A percentile compares a stretch with the other conserved stretches of the same genome.
Evolutionary conservation across 805 yeast genomes (phyloP).

Genomic region (Nakazawaea ambrosiae): DNA sequence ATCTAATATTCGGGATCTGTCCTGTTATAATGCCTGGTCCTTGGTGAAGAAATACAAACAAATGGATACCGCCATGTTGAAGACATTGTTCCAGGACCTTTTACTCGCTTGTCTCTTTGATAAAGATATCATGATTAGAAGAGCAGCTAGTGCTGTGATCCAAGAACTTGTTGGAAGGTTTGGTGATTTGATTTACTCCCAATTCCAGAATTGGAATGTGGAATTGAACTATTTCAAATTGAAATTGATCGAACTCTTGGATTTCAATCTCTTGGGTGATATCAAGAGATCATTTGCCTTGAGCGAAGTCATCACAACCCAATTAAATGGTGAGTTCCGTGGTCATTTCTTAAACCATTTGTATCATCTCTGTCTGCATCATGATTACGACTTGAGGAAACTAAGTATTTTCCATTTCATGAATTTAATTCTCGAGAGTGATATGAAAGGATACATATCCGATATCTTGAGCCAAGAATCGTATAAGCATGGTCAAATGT

Average conservation of each 20-base stretch:
- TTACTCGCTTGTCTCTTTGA: conserved; percentile 59
- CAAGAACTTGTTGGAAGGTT: conserved; percentile 83
- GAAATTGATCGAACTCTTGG: conserved; percentile 51
- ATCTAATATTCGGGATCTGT: conserved; percentile 71
- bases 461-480: background rate
- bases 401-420: conserved; percentile 33
- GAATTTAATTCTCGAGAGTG: conserved; percentile 11
- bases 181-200: conserved; percentile 34
- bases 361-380: conserved; percentile 22
- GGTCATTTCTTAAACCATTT: conserved; percentile 26
- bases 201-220: conserved; percentile 6
- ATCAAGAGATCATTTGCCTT: conserved; percentile 29
- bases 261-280: conserved; percentile 40
- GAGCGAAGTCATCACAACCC: conserved; percentile 12
- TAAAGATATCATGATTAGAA: conserved; percentile 61
- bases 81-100: conserved; percentile 28
- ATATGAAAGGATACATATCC: background rate
- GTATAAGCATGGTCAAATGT: conserved; percentile 12
- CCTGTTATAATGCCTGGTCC: conserved; percentile 84
- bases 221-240: conserved; percentile 33
- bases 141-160: conserved; percentile 81
- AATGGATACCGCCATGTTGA: conserved; percentile 14
- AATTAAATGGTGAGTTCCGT: conserved; percentile 14
- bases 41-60: conserved; percentile 35
- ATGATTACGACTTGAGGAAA: conserved; percentile 35